Conservation (phyloP, 164 flowering plant species). For the Vitis labrusca region DNA sequence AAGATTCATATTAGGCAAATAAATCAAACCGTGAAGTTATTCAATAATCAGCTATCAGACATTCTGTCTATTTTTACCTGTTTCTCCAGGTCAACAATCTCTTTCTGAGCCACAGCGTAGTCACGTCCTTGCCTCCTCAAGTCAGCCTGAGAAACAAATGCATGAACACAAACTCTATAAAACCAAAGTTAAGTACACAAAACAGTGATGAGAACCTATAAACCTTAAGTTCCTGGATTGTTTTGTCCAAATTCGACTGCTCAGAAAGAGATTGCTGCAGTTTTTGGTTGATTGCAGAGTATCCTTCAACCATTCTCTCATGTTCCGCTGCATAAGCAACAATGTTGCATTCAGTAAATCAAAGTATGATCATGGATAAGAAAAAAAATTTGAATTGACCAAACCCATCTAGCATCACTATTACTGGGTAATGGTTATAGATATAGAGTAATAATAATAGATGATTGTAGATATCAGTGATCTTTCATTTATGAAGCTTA, state of each 20-base stretch:
- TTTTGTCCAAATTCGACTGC: conserved; percentile 52
- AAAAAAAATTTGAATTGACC: background rate
- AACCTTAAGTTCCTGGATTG: conserved; percentile 69
- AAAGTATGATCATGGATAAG: background rate
- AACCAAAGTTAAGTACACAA: background rate
- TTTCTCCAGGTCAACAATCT: conserved; percentile 73
- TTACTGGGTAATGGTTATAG: background rate
- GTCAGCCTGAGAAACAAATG: conserved; percentile 53
- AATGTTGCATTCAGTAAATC: background rate
- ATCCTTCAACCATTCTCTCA: conserved; percentile 81
- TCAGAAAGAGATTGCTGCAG: conserved; percentile 70
- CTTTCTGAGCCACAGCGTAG: conserved; percentile 57
- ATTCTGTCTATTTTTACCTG: conserved; percentile 48
- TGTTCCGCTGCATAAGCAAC: conserved; percentile 61
- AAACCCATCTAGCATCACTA: background rate
- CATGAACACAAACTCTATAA: background rate
- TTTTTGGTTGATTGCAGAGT: conserved; percentile 64
- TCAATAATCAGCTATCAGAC: background rate
- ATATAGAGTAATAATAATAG: too few species aligned
- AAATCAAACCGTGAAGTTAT: background rate
- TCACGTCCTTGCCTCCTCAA: conserved; percentile 78
- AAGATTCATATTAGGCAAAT: too few species aligned
- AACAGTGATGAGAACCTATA: background rate
- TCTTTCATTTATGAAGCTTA: too few species aligned
- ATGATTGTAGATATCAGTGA: too few species aligned